phyloP scores from a whole-genome alignment of 495 filamentous ascomycete species.

The Xylaria scruposa region DNA sequence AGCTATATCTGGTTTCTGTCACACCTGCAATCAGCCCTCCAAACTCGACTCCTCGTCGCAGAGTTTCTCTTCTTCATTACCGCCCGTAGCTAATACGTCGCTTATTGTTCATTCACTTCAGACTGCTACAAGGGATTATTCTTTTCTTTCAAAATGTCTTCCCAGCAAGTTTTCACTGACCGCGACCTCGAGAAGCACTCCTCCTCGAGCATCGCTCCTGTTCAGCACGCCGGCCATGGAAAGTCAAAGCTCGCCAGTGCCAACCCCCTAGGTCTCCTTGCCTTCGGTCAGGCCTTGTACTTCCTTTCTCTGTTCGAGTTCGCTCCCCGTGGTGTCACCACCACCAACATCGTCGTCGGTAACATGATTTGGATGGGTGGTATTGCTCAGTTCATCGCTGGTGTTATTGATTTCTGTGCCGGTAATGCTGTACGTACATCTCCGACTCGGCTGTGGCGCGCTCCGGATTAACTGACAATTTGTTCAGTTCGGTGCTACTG shows the following conservation, averaged over 20 bases:
- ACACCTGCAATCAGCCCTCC: slow-evolving; percentile 11
- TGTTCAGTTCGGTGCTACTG: slow-evolving; percentile 42
- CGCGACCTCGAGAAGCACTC: slow-evolving; percentile 30
- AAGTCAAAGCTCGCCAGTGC: slow-evolving; percentile 31
- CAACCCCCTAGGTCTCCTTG: slow-evolving; percentile 42
- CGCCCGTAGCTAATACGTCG: slow-evolving; percentile 23
- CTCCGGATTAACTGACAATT: background rate
- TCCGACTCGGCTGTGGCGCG: background rate
- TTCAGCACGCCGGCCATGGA: slow-evolving; percentile 4
- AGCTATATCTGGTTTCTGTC: slow-evolving; percentile 6
- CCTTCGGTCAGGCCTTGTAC: slow-evolving; percentile 44
- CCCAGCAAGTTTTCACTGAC: slow-evolving; percentile 26
- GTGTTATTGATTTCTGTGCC: slow-evolving; percentile 45
- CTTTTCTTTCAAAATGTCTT: slow-evolving; percentile 20
- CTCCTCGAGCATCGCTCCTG: slow-evolving; percentile 21
- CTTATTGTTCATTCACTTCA: background rate
- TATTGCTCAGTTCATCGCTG: slow-evolving; percentile 43
- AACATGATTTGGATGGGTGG: slow-evolving; percentile 51
- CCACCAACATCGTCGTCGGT: slow-evolving; percentile 43
- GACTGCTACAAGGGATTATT: slow-evolving; percentile 24
- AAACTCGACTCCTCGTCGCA: slow-evolving; percentile 24
- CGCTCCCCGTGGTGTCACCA: slow-evolving; percentile 43
- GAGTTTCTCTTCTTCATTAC: slow-evolving; percentile 24
- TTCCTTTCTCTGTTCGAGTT: slow-evolving; percentile 46
- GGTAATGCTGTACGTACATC: slow-evolving; percentile 40